Evolutionary conservation across 495 filamentous ascomycete species (phyloP).

Genomic region (Rostrohypoxylon terebratum): DNA sequence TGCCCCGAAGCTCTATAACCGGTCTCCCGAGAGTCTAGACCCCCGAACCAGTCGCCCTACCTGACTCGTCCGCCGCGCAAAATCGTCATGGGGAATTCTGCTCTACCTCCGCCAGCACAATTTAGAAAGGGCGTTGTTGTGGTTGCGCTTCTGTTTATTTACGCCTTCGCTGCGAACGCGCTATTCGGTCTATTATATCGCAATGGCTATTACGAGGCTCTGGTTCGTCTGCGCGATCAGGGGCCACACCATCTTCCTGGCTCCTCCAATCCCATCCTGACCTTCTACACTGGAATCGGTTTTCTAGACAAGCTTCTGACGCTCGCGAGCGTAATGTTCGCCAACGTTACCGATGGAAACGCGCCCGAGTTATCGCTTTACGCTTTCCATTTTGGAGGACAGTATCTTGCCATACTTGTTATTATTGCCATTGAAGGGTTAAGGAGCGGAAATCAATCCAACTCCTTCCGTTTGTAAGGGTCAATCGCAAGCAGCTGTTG

Average conservation of each 20-base stretch:
- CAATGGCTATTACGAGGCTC: slow-evolving; percentile 35
- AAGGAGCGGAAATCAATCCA: slow-evolving; percentile 28
- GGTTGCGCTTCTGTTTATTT: slow-evolving; percentile 25
- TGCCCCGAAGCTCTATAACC: slow-evolving; percentile 1
- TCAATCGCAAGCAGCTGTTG: not conserved
- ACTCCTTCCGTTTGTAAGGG: slow-evolving; percentile 29
- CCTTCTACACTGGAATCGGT: slow-evolving; percentile 23
- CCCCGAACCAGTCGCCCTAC: not conserved
- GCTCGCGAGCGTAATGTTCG: slow-evolving; percentile 37
- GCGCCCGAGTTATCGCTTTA: slow-evolving; percentile 33
- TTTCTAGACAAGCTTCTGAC: slow-evolving; percentile 35
- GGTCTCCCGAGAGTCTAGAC: slow-evolving; percentile 7
- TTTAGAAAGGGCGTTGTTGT: slow-evolving; percentile 23
- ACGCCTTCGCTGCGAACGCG: slow-evolving; percentile 28
- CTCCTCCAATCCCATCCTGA: slow-evolving; percentile 31
- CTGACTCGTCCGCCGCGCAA: not conserved
- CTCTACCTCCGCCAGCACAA: not conserved
- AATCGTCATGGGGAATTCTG: slow-evolving; percentile 19
- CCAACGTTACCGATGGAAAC: slow-evolving; percentile 37
- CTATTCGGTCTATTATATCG: slow-evolving; percentile 31
- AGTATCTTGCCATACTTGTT: slow-evolving; percentile 38
- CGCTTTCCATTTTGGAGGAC: slow-evolving; percentile 38
- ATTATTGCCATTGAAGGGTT: slow-evolving; percentile 32
- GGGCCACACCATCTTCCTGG: slow-evolving; percentile 31
- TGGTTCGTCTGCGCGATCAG: slow-evolving; percentile 32